These are phyloP conservation scores for Platanthera zijinensis DNA, from an alignment of 106 monocot species.

Conservation along the genomic window DNA sequence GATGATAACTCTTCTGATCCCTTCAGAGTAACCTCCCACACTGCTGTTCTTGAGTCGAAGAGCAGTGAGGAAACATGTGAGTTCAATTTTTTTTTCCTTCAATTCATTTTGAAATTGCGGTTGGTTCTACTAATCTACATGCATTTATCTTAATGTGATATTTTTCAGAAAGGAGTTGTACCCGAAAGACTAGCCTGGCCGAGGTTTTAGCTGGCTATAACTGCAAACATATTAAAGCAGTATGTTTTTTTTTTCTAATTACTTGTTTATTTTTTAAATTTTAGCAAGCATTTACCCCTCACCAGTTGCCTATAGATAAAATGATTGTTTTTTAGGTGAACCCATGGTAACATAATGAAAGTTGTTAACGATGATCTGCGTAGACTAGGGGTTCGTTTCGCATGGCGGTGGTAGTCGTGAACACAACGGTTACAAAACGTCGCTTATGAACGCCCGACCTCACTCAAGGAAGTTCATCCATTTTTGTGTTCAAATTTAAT, in stretches of 20 bases:
- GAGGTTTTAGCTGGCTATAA: conserved; percentile 54
- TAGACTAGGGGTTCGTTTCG: no score
- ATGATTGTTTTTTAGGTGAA: no score
- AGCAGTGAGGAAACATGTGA: conserved; percentile 82
- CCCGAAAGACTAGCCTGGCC: conserved; percentile 58
- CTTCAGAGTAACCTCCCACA: conserved; percentile 63
- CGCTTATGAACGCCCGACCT: no score
- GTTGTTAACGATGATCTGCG: no score
- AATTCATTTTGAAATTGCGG: not conserved
- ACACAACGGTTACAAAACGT: no score
- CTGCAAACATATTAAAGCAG: conserved; percentile 74
- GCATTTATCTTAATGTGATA: not conserved
- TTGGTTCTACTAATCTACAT: not conserved
- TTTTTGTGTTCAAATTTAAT: no score
- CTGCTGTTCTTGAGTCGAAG: conserved; percentile 89
- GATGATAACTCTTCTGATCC: conserved; percentile 63
- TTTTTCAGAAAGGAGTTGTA: conserved; percentile 72
- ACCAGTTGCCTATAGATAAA: no score
- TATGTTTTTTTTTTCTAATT: conserved; percentile 12
- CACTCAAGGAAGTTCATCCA: no score
- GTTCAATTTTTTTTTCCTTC: conserved; percentile 1
- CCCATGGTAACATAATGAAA: no score
- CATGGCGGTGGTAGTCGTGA: no score
- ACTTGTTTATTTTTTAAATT: not conserved
- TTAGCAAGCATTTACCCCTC: not conserved